Percentiles rank a stretch among this genome's conserved stretches.
Conservation (phyloP, 148 eudicot genomes). For the Bassia scoparia region DNA sequence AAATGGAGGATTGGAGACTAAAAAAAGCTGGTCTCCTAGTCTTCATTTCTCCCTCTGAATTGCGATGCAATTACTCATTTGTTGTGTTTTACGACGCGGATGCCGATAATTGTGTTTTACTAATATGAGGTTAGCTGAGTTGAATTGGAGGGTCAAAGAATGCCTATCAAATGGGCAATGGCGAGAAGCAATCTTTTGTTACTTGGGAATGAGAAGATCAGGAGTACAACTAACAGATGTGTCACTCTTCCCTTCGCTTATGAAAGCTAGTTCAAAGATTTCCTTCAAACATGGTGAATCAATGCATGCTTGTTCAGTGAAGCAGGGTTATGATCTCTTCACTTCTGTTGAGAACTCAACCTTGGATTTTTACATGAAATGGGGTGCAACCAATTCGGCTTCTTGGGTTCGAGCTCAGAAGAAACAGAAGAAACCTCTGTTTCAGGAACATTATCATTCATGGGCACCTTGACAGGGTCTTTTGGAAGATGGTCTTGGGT, state of each 20-base stretch:
- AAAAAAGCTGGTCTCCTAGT: background rate
- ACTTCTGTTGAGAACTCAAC: constrained; percentile 56
- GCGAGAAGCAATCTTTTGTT: constrained; percentile 43
- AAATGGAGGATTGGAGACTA: no score
- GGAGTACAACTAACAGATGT: constrained; percentile 40
- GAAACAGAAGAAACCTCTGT: constrained; percentile 50
- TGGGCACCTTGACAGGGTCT: constrained; percentile 48
- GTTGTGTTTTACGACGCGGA: constrained; percentile 32
- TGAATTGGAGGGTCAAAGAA: constrained; percentile 39
- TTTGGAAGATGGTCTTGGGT: constrained; percentile 44
- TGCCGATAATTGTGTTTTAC: constrained; percentile 21
- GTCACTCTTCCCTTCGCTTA: constrained; percentile 47
- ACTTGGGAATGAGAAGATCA: constrained; percentile 32
- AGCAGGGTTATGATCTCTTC: constrained; percentile 54
- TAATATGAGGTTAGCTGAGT: constrained; percentile 30
- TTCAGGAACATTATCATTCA: constrained; percentile 72
- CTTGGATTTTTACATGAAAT: constrained; percentile 62
- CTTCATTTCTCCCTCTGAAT: background rate
- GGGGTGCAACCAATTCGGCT: constrained; percentile 39
- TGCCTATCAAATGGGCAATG: constrained; percentile 42
- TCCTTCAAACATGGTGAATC: constrained; percentile 47
- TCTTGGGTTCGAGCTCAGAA: constrained; percentile 32
- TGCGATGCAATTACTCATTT: background rate
- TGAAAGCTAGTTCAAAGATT: constrained; percentile 55
- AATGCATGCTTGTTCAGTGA: constrained; percentile 59